Evolutionary conservation across 805 yeast species (phyloP), one percentile per base, ranked within the genome.

Genomic region (Pichia cephalocereana): DNA sequence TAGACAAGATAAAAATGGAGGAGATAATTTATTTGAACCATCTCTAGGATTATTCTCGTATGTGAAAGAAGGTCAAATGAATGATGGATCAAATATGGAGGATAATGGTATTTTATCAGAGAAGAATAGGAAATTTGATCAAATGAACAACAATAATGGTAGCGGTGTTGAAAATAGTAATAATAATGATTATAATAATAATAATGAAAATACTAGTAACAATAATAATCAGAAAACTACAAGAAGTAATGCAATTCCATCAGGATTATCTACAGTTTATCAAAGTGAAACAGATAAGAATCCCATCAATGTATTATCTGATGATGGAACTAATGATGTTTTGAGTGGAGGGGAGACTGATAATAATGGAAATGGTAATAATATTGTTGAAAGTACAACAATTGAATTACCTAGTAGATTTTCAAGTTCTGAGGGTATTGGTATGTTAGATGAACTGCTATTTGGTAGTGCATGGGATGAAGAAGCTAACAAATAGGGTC

Each of bases 211-310:
- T 9, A 28, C 28, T 14, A 32, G 28, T 8, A 30, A 41, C 34
- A 43, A 40, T 11, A 38, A 46, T n/a, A 18, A 43, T 7, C 45
- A 45, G 8, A 46, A 42, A 0, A 41, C 54, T 0, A 41, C 48
- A 6, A 32, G 41, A 3, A 32, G 45, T 6, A 50, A 53, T 17
- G 55, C 65, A 3, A 55, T 64, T 31, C 67, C 69, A 10, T 59
- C 67, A 0, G 68, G 68, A 7, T 54, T 64, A 27, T 61, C 66
- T 2, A 62, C 66, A 0, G 57, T 62, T 18, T 55, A 57, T 7
- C 64, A 60, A 42, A 54, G 61, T 36, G 51, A 50, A 19, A 44
- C 34, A 40, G 48, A 47, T 30, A 47, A 46, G 27, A 37, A 37
- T 37, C 38, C 8, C 8, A 18, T 11, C 14, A 23, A 18, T 8